Base-by-base conservation (phyloP, 495 filamentous ascomycete species). In the Penicillium lividum region DNA sequence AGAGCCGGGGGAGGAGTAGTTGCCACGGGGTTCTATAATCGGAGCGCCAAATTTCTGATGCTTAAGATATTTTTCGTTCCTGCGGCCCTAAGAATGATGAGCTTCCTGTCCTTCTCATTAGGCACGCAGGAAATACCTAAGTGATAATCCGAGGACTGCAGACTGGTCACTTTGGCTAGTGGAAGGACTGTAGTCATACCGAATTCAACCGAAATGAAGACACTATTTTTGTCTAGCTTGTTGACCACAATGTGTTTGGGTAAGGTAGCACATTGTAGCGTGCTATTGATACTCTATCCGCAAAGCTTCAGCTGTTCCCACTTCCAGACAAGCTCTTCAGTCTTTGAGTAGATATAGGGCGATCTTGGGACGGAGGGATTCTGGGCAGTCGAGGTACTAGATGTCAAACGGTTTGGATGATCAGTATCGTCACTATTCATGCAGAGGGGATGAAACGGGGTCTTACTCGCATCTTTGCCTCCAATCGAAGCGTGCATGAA, bases 311-410 rank as follows among this genome's bases (percentile, higher is more conserved):
- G 54, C 46, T 56, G 52, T 43, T 56, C 58, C 58, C 52, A 56
- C 31, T 55, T 54, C 58, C 52, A 60, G 31, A 60, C 58, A 18
- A 60, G 46, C 52, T 56, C 52, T 46, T 55, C 52, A 22, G 58
- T 60, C 53, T 60, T 60, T 16, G 58, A 55, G 49, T 51, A 60
- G 15, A 55, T 54, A 42, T 51, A 60, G 33, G 58, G 58, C 16
- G 42, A 18, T 44, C 9, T 44, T 9, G 34, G 34, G 34, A 38
- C 10, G 34, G 10, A 38, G 34, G 34, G 34, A 15, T 9, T 11
- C 34, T 38, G 9, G 34, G 8, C 10, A 7, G 34, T 11, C 34
- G 34, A 9, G 34, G 34, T 38, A 38, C 34, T 38, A 13, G 11
- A 38, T 38, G 34, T 38, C 34, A 38, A 11, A 38, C 7, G 34